A percentile compares a stretch with the other conserved stretches of the same genome.
These are phyloP conservation scores for Candida broadrunensis DNA, from an alignment of 805 yeast species.

Conservation along the genomic window DNA sequence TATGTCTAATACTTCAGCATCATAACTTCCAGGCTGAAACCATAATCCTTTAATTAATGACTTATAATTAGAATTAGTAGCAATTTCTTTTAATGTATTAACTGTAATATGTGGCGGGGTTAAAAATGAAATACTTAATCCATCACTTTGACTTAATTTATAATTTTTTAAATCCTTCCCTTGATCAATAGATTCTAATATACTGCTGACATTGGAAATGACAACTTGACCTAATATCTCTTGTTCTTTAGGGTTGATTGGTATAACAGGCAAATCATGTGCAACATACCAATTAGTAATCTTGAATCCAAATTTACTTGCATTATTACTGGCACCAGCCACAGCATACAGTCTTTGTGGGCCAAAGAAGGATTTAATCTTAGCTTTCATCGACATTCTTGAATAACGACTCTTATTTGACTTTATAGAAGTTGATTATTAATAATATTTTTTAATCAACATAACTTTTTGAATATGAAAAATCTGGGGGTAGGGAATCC, in stretches of 20 bases:
- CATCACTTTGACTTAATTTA: slow-evolving; percentile 31
- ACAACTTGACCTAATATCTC: slow-evolving; percentile 47
- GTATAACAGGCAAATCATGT: slow-evolving; percentile 57
- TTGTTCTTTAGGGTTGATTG: slow-evolving; percentile 58
- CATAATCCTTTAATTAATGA: slow-evolving; percentile 55
- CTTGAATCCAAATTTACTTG: slow-evolving; percentile 66
- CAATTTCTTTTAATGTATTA: slow-evolving; percentile 30
- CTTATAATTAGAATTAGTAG: slow-evolving; percentile 38
- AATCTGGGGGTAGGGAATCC: no score
- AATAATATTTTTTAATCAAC: no score
- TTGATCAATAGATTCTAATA: slow-evolving; percentile 18
- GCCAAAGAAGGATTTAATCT: slow-evolving; percentile 48
- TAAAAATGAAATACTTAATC: slow-evolving; percentile 61
- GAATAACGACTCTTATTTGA: no score
- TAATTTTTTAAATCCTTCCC: slow-evolving; percentile 19
- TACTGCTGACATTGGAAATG: slow-evolving; percentile 24
- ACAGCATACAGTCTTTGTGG: slow-evolving; percentile 55
- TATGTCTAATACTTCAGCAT: slow-evolving; percentile 44
- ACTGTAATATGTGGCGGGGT: slow-evolving; percentile 68
- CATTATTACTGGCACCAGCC: slow-evolving; percentile 67
- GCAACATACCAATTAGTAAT: slow-evolving; percentile 65
- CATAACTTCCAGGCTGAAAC: slow-evolving; percentile 84
- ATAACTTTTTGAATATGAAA: no score
- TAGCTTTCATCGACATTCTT: slow-evolving; percentile 35
- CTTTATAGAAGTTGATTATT: no score